A percentile compares a stretch with the other conserved stretches of the same genome.
Conservation (phyloP, 345 rosid genomes). For the Pugionium cornutum region DNA sequence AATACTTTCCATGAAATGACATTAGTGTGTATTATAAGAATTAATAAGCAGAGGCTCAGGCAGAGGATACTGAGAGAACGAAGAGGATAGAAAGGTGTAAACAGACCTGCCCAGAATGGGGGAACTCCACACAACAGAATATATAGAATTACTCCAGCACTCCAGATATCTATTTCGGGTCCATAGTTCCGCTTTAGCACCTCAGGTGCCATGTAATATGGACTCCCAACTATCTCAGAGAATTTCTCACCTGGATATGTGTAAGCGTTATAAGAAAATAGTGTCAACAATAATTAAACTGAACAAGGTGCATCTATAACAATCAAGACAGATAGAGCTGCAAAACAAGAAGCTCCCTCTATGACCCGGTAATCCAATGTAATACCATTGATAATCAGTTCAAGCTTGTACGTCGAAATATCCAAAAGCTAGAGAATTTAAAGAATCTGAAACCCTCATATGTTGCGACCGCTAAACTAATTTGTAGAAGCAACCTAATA, state of each 20-base stretch:
- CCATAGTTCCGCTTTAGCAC: constrained; percentile 96
- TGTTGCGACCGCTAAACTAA: not conserved
- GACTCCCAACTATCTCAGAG: constrained; percentile 99
- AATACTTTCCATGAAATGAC: not conserved
- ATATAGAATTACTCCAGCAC: constrained; percentile 98
- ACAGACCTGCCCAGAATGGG: constrained; percentile 98
- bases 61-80: not conserved
- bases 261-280: constrained; percentile 16
- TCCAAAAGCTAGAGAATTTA: constrained; percentile 8
- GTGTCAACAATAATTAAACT: not conserved
- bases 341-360: constrained; percentile 15
- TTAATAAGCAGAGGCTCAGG: constrained; percentile 1
- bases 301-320: not conserved
- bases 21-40: not conserved
- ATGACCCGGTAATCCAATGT: not conserved
- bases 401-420: constrained; percentile 2
- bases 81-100: constrained; percentile 19
- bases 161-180: constrained; percentile 99
- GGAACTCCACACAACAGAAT: constrained; percentile 97
- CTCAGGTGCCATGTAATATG: constrained; percentile 99
- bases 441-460: constrained; percentile 19
- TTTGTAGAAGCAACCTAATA: not conserved
- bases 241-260: constrained; percentile 72
- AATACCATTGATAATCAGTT: constrained; percentile 18
- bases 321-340: constrained; percentile 23